phyloP scores from a whole-genome alignment of 1,284 basidiomycete genomes.

The Leccinum cinnamomeum region DNA sequence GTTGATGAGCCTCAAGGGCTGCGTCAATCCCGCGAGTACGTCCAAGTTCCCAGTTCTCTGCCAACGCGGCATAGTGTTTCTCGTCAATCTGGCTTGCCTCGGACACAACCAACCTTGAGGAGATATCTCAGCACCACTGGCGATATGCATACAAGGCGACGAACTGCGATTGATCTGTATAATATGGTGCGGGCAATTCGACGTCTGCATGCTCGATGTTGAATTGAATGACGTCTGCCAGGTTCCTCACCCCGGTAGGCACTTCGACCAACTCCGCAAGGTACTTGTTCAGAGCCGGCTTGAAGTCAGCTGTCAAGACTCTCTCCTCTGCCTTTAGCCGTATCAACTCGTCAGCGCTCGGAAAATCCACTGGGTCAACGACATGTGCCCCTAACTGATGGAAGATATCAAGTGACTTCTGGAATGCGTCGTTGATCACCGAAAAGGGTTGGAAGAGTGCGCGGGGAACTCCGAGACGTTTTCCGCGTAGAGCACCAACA shows the following conservation, averaged over 20 bases:
- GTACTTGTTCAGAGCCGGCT: constrained; percentile 42
- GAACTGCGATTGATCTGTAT: constrained; percentile 43
- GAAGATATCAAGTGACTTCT: constrained; percentile 41
- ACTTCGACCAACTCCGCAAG: constrained; percentile 31
- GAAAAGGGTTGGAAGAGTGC: constrained; percentile 18
- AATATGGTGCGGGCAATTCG: constrained; percentile 42
- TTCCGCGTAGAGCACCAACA: constrained; percentile 37
- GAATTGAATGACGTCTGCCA: constrained; percentile 47
- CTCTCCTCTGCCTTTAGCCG: constrained; percentile 37
- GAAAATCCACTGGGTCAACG: constrained; percentile 45
- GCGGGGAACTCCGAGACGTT: constrained; percentile 45
- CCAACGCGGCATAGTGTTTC: constrained; percentile 40
- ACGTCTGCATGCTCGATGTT: constrained; percentile 42
- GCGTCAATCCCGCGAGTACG: constrained; percentile 47
- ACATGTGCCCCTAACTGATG: constrained; percentile 27
- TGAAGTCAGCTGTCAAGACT: constrained; percentile 44
- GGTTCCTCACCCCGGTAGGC: constrained; percentile 28
- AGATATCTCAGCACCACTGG: neutral
- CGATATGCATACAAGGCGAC: constrained; percentile 19
- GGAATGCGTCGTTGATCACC: constrained; percentile 32
- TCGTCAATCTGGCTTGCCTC: constrained; percentile 40
- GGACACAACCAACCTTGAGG: constrained; percentile 40
- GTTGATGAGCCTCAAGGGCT: constrained; percentile 38
- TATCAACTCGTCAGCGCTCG: constrained; percentile 36
- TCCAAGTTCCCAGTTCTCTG: constrained; percentile 39